Evolutionary conservation across 768 basidiomycete species (phyloP), one percentile per base, ranked within the genome.

Genomic region (Mycena amicta): DNA sequence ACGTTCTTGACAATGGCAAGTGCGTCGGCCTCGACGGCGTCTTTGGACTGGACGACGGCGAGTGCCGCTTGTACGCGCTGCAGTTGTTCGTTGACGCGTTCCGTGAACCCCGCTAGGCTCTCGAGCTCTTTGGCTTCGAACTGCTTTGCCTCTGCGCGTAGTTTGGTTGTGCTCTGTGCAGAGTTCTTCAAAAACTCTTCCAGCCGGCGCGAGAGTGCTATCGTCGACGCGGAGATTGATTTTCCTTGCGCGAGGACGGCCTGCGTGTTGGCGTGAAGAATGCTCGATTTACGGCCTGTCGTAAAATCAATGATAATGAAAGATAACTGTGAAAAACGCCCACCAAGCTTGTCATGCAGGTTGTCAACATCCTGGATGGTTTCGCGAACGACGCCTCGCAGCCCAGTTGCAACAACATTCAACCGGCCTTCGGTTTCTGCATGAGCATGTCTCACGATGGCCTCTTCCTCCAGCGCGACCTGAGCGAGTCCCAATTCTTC

Each of bases 321-420:
- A 20, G n/a, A 46, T 13, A 28, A 46, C 15, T 18, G 18, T 28
- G 13, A 26, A 59, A 27, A 6, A 20, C 29, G 25, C 84, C 67
- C 67, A 94, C 94, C 90, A 46, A 97, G 82, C 73, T 96, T 97
- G 41, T 85, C 85, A 62, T 93, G 92, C 23, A 95, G 73, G 0
- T 84, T 83, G 16, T 68, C 72, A 33, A 95, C 77, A 68, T 97
- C 92, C 6, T 77, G 77, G 18, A 92, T 74, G 58, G 86, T 87
- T 61, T 93, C 85, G n/a, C 79, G 72, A 1, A 85, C 84, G 20
- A 86, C 82, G 43, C 77, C 77, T 70, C 85, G 91, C 56, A 96
- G 72, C 2, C 81, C 83, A 23, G 69, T 74, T 0, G 95, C 95
- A 3, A 95, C 85, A n/a, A 72, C 74, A 64, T 96, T 84, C 45